Conservation (phyloP, 352 stramenopile genomes). For the Pythium chondricola region DNA sequence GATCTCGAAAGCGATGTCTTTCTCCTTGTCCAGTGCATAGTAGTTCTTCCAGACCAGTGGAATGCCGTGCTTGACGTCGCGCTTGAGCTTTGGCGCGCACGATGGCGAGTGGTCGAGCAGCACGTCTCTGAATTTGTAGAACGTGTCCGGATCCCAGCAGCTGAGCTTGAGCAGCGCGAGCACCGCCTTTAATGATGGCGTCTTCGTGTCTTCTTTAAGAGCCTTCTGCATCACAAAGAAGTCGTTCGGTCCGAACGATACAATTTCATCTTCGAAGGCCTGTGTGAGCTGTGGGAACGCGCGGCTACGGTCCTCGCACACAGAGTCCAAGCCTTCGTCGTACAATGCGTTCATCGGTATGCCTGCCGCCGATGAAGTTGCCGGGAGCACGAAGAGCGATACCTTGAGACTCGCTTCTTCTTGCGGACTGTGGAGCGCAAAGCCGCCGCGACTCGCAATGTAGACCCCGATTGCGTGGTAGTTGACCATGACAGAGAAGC, state of each 20-base stretch:
- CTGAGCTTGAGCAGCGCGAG: constrained; percentile 89
- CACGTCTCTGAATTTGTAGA: constrained; percentile 93
- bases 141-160: constrained; percentile 92
- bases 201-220: constrained; percentile 75
- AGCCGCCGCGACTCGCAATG: constrained; percentile 87
- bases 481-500: constrained; percentile 95
- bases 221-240: constrained; percentile 93
- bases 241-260: constrained; percentile 90
- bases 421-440: constrained; percentile 89
- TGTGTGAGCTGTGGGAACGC: constrained; percentile 60
- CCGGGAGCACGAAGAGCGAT: constrained; percentile 76
- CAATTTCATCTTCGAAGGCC: constrained; percentile 85
- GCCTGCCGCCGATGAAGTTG: not conserved
- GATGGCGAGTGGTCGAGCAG: constrained; percentile 83
- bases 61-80: constrained; percentile 85
- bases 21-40: constrained; percentile 91
- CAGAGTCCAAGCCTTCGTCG: constrained; percentile 46
- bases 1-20: constrained; percentile 90
- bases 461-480: constrained; percentile 92
- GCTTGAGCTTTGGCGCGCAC: constrained; percentile 52
- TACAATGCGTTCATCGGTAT: constrained; percentile 34
- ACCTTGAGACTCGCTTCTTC: constrained; percentile 92
- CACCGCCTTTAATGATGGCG: constrained; percentile 80
- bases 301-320: constrained; percentile 49
- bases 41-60: constrained; percentile 89